Base-by-base conservation (phyloP, 2,329 filamentous ascomycete genomes). In the Fusarium armeniacum region DNA sequence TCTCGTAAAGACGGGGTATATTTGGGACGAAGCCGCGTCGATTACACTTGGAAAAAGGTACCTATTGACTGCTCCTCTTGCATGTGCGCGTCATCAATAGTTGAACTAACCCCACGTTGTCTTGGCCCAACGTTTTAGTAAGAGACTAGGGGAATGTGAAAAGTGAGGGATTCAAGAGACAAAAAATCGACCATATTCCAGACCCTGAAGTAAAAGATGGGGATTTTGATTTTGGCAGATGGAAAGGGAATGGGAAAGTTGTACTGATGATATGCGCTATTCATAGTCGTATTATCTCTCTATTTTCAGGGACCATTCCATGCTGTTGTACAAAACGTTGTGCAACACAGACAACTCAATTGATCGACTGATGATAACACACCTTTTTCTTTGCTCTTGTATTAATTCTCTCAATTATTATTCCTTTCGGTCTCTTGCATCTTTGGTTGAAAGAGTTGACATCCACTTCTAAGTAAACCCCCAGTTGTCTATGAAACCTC, bases 41-140 rank as follows among this genome's bases (percentile, higher is more conserved):
- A 71, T 71, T 71, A 71, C 69, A 54, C 69, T 55, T 51, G 28
- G 47, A 51, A 18, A 18, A 51, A 26, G 11, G 33, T 32, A 46
- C 55, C 8, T 43, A 1, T 20, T 7, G 24, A 8, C 13, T n/a
- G 10, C 6, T 28, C 44, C 66, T 52, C 38, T 66, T 22, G 60
- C 59, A 71, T 71, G 69, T 71, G 69, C 69, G 69, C 69, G 65
- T 71, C 69, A 71, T 71, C 43, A 33, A 70, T 65, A 20, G 36
- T 20, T 47, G 16, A 6, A 10, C 20, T 28, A 49, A 49, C 20
- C 53, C 50, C 67, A 70, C 58, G 57, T 53, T 33, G 11, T 28
- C 30, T 36, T 4, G 5, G 13, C 22, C 32, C 28, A 33, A 32
- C 26, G 44, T 20, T 32, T 32, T 32, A 32, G 26, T 32, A 12